Evolutionary conservation across 257 asterid genomes (phyloP).

Genomic region (Echium plantagineum): DNA sequence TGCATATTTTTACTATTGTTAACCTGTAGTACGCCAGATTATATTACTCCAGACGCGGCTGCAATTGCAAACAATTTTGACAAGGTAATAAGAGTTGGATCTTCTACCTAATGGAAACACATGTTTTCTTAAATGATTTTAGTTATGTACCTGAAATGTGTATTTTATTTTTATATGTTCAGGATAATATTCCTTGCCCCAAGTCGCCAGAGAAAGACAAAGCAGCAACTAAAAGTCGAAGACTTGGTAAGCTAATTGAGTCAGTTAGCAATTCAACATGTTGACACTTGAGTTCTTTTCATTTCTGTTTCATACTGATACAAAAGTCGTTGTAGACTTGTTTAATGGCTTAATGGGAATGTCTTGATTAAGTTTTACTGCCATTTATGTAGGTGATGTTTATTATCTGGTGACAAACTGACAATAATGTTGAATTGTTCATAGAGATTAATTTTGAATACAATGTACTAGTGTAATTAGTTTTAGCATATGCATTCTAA

Average conservation of each 20-base stretch:
- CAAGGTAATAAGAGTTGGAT: slow-evolving; percentile 20
- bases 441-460: no score
- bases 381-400: no score
- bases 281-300: no score
- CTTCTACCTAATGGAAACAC: background rate
- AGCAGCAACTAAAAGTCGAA: slow-evolving; percentile 50
- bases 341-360: no score
- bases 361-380: no score
- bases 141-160: background rate
- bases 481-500: no score
- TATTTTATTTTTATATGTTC: slow-evolving; percentile 4
- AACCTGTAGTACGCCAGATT: slow-evolving; percentile 69
- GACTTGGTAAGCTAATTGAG: slow-evolving; percentile 33
- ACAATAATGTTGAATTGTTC: no score
- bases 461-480: no score
- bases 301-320: no score
- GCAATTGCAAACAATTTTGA: slow-evolving; percentile 28
- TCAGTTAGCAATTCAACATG: background rate
- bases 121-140: no score
- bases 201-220: slow-evolving; percentile 66
- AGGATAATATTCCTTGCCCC: slow-evolving; percentile 67
- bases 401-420: no score
- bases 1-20: background rate
- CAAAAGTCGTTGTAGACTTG: no score
- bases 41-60: slow-evolving; percentile 77